phyloP scores from a whole-genome alignment of 164 flowering plant genomes.

The Liriodendron chinense region DNA sequence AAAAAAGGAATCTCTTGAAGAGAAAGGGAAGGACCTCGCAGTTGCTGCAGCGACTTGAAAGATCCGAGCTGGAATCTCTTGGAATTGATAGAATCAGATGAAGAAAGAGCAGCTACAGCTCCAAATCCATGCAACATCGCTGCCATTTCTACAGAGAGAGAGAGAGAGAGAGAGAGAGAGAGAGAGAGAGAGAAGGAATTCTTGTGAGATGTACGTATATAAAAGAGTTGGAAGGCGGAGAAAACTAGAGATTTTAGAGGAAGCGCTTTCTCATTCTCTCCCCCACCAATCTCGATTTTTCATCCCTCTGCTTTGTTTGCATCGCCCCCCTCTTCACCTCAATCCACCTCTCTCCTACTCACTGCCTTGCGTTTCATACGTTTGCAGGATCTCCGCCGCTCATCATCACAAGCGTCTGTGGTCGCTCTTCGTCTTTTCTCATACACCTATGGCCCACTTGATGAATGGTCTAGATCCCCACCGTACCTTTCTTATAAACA shows the following conservation, averaged over 20 bases:
- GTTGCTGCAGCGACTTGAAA: slow-evolving; percentile 18
- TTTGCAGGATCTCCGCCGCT: background rate
- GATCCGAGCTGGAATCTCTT: slow-evolving; percentile 24
- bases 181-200: background rate
- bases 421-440: background rate
- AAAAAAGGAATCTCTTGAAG: background rate
- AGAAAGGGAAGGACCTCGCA: slow-evolving; percentile 19
- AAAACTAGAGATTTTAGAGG: background rate
- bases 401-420: background rate
- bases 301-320: slow-evolving; percentile 4
- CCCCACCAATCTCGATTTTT: background rate
- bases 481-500: too few relatives aligned
- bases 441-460: background rate
- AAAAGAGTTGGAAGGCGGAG: background rate
- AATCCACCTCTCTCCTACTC: background rate
- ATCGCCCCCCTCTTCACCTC: slow-evolving; percentile 8
- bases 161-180: background rate
- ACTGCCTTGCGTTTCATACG: too few relatives aligned
- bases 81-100: slow-evolving; percentile 29
- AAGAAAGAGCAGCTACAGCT: slow-evolving; percentile 33
- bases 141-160: slow-evolving; percentile 33
- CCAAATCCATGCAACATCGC: slow-evolving; percentile 42
- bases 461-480: background rate
- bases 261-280: background rate
- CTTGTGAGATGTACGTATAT: too few relatives aligned